phyloP scores from a whole-genome alignment of 768 basidiomycete genomes.

The Pluteus cervinus region DNA sequence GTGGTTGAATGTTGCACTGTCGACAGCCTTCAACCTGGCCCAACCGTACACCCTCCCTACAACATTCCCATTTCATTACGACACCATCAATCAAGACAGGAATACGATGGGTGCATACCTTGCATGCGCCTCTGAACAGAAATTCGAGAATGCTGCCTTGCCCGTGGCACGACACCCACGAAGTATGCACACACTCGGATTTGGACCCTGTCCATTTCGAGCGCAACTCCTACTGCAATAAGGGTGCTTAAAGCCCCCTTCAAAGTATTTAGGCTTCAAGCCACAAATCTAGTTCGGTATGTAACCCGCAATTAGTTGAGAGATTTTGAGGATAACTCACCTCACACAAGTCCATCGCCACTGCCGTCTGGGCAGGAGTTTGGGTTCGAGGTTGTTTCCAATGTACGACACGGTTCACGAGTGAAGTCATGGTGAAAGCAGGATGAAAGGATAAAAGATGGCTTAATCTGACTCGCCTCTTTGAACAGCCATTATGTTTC shows the following conservation, averaged over 20 bases:
- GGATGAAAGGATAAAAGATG: slow-evolving; percentile 13
- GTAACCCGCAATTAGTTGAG: background rate
- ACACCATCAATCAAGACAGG: too few relatives aligned
- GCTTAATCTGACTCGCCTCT: too few relatives aligned
- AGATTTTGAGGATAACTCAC: slow-evolving; percentile 18
- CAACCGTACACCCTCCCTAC: slow-evolving; percentile 45
- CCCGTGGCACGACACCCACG: slow-evolving; percentile 46
- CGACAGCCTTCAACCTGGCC: slow-evolving; percentile 45
- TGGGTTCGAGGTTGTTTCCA: slow-evolving; percentile 31
- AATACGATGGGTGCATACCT: slow-evolving; percentile 37
- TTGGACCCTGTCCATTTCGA: slow-evolving; percentile 33
- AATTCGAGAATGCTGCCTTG: slow-evolving; percentile 42
- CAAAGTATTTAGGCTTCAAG: slow-evolving; percentile 56
- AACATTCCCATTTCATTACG: slow-evolving; percentile 6
- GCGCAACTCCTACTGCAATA: slow-evolving; percentile 63
- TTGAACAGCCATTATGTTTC: too few relatives aligned
- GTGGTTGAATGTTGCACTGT: slow-evolving; percentile 42
- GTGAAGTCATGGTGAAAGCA: slow-evolving; percentile 30
- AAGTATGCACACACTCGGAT: slow-evolving; percentile 38
- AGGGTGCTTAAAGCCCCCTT: slow-evolving; percentile 49
- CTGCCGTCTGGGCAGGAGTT: slow-evolving; percentile 15
- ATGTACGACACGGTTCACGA: slow-evolving; percentile 35
- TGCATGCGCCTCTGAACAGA: slow-evolving; percentile 56
- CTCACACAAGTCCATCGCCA: slow-evolving; percentile 39
- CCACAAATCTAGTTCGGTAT: slow-evolving; percentile 42